Conservation (phyloP, 1,284 basidiomycete species). For the Melampsora americana region DNA sequence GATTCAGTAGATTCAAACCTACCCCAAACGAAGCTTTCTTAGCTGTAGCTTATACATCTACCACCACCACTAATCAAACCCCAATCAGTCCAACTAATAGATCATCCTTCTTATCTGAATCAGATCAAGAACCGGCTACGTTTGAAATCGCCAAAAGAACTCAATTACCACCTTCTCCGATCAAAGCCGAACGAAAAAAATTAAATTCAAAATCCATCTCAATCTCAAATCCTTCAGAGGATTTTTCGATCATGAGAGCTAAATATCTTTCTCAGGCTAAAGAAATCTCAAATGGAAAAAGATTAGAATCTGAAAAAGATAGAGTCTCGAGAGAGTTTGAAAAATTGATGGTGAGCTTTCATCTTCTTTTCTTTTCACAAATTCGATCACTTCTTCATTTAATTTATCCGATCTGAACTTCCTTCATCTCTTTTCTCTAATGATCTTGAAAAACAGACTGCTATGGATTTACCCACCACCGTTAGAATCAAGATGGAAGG, state of each 20-base stretch:
- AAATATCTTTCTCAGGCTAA: conserved; percentile 18
- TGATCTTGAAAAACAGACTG: too few relatives aligned
- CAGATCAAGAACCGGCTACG: not conserved
- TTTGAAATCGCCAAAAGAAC: not conserved
- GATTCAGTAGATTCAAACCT: not conserved
- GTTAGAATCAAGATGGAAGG: conserved; percentile 70
- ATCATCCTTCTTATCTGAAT: not conserved
- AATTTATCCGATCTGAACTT: too few relatives aligned
- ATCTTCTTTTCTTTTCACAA: too few relatives aligned
- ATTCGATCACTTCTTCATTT: not conserved
- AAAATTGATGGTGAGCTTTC: conserved; percentile 29
- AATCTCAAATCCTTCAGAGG: not conserved
- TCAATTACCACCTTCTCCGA: not conserved
- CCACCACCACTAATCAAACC: not conserved
- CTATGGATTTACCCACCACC: conserved; percentile 74
- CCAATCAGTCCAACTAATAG: not conserved
- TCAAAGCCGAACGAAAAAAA: not conserved
- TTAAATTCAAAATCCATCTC: too few relatives aligned
- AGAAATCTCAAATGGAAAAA: not conserved
- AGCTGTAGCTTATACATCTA: not conserved
- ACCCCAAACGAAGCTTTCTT: conserved; percentile 12
- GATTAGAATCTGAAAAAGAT: conserved; percentile 39
- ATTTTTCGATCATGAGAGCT: conserved; percentile 11
- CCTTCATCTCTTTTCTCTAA: too few relatives aligned
- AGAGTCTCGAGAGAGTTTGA: conserved; percentile 39